phyloP scores from a whole-genome alignment of 768 basidiomycete species.

The Leccinum broughii region DNA sequence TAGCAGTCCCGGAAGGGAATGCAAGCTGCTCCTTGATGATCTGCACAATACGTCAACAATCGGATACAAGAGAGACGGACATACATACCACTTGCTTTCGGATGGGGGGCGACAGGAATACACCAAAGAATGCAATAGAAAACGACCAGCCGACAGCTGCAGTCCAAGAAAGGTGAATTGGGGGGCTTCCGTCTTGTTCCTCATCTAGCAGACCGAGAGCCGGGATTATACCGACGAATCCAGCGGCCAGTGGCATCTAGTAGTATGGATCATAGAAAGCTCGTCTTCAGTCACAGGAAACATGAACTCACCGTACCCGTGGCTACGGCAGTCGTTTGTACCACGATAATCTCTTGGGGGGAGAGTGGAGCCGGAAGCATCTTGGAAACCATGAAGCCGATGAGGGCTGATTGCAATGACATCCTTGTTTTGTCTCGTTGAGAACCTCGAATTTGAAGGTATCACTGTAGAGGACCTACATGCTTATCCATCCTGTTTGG shows the following conservation, averaged over 20 bases:
- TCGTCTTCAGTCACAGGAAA: not conserved
- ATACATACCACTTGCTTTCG: conserved; percentile 86
- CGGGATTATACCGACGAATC: conserved; percentile 92
- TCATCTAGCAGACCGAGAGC: conserved; percentile 79
- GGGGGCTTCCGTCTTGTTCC: conserved; percentile 71
- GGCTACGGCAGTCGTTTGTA: conserved; percentile 95
- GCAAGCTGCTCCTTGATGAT: conserved; percentile 92
- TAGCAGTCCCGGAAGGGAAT: conserved; percentile 95
- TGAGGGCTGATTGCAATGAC: conserved; percentile 92
- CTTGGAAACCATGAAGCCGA: conserved; percentile 85
- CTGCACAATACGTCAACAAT: conserved; percentile 37
- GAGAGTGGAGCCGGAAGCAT: conserved; percentile 71
- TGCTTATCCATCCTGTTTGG: conserved; percentile 89
- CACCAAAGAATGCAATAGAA: conserved; percentile 95
- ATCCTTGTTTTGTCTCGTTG: conserved; percentile 58
- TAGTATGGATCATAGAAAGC: conserved; percentile 15
- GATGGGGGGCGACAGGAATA: conserved; percentile 94
- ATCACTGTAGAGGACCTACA: conserved; percentile 45
- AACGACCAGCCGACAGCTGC: conserved; percentile 83
- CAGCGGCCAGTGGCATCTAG: conserved; percentile 81
- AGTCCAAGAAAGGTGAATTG: conserved; percentile 73
- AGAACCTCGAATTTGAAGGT: not conserved
- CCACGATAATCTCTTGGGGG: conserved; percentile 91
- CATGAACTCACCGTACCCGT: conserved; percentile 61
- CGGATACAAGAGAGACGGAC: not conserved